These are phyloP conservation scores for Microdochium nivale DNA, from an alignment of 2,329 filamentous ascomycete species.

Conservation along the genomic window DNA sequence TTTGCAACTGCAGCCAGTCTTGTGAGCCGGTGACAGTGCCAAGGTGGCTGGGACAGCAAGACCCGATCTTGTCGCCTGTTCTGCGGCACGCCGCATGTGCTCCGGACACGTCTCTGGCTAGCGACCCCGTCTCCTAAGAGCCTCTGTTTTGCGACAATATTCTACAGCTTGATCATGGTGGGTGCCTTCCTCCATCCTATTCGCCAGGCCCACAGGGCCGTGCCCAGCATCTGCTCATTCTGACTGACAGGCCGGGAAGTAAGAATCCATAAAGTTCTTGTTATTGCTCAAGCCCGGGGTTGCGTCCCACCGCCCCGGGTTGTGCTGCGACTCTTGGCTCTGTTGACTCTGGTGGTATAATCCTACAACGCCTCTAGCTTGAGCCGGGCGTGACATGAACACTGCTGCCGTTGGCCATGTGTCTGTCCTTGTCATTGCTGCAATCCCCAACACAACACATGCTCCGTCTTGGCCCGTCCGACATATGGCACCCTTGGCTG, in stretches of 20 bases:
- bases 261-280: not conserved
- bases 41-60: too few relatives aligned
- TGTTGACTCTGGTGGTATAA: not conserved
- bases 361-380: not conserved
- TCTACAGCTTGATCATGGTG: too few relatives aligned
- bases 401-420: not conserved
- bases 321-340: not conserved
- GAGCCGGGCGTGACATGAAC: not conserved
- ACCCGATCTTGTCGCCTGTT: too few relatives aligned
- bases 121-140: too few relatives aligned
- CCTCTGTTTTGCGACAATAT: too few relatives aligned
- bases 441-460: not conserved
- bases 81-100: too few relatives aligned
- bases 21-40: not conserved
- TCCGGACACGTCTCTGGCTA: too few relatives aligned
- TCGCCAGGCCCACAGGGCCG: not conserved
- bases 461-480: not conserved
- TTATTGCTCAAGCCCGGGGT: not conserved
- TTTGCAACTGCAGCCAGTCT: not conserved
- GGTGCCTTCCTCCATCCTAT: not conserved
- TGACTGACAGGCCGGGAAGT: not conserved
- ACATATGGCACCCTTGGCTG: not conserved
- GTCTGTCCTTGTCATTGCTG: not conserved
- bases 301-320: not conserved
- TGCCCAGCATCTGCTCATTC: not conserved